Conservation (phyloP, 208 protist genomes). For the Vickermania ingenoplastis region DNA sequence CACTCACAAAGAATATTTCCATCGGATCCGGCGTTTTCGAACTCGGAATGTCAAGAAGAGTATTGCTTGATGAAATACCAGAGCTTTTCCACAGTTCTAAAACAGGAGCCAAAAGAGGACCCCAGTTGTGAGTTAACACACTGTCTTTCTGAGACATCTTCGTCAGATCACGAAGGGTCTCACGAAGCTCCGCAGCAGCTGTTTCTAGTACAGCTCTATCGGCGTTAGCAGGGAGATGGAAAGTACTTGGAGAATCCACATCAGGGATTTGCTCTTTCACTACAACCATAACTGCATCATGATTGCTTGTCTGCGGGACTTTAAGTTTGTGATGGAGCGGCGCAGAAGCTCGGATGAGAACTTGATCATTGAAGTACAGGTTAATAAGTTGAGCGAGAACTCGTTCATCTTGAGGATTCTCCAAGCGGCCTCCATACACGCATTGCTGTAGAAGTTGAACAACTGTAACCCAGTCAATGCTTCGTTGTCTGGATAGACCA, state of each 20-base stretch:
- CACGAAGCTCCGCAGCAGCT: slow-evolving; percentile 29
- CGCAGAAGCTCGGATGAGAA: slow-evolving; percentile 21
- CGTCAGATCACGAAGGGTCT: slow-evolving; percentile 75
- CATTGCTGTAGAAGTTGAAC: slow-evolving; percentile 88
- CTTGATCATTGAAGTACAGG: slow-evolving; percentile 54
- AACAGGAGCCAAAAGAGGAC: slow-evolving; percentile 65
- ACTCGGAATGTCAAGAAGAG: not conserved
- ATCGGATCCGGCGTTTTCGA: slow-evolving; percentile 59
- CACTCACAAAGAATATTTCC: slow-evolving; percentile 87
- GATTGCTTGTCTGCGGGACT: slow-evolving; percentile 40
- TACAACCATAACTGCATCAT: slow-evolving; percentile 38
- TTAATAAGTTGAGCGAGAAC: slow-evolving; percentile 83
- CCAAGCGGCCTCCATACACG: slow-evolving; percentile 95
- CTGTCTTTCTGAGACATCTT: slow-evolving; percentile 3
- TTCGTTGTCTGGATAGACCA: slow-evolving; percentile 11
- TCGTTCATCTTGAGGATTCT: slow-evolving; percentile 83
- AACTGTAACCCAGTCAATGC: slow-evolving; percentile 85
- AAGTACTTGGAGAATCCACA: slow-evolving; percentile 62
- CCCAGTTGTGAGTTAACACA: slow-evolving; percentile 76
- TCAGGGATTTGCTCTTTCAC: slow-evolving; percentile 54
- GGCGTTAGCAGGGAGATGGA: slow-evolving; percentile 91
- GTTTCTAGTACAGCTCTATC: slow-evolving; percentile 87
- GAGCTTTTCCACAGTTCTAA: slow-evolving; percentile 78
- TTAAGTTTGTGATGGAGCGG: slow-evolving; percentile 38
- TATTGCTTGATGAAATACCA: slow-evolving; percentile 13